Base-by-base conservation (phyloP, 2,329 filamentous ascomycete genomes). In the Aspergillus neoniger region DNA sequence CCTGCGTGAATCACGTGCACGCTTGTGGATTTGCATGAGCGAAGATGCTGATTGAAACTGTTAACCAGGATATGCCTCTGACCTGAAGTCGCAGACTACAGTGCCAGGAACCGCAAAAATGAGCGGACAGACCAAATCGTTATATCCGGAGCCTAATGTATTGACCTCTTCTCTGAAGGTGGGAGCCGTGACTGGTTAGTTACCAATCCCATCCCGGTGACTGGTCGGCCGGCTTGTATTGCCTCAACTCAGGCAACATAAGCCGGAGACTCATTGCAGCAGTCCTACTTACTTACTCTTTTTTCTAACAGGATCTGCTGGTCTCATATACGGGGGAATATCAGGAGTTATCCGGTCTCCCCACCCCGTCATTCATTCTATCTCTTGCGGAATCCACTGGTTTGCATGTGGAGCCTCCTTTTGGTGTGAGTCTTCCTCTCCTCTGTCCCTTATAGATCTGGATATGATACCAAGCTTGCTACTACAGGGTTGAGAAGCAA, bases 341-440 rank as follows among this genome's bases (percentile, higher is more conserved):
- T 83, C 85, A 38, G 92, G 91, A 28, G 88, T 96, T 50, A 75
- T 93, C 51, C 84, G 87, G 60, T 88, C 89, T 17, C 82, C 81
- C 21, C 85, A 91, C 4, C 82, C 85, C 4, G 73, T 86, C 2
- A 76, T 94, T 6, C 94, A 92, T 77, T 88, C 91, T 0, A 67
- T 89, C 12, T 83, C 88, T 39, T 88, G 89, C 21, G 90, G 91
- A 17, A 80, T 91, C 43, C 92, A 96, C 77, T 96, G 91, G 86
- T 91, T 91, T 75, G 83, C 86, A 44, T 83, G 96, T 41, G 91
- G 91, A 38, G 86, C 85, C 50, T 90, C 86, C 15, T 97, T 88
- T 73, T 94, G 88, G 83, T 88, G 89, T 88, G 80, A 70, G 85
- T 77, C 44, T 15, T n/a, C 28, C 54, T 51, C 54, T 52, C 17